Base-by-base conservation (phyloP, 163 green algal genomes). In the Scenedesmus sp. region DNA sequence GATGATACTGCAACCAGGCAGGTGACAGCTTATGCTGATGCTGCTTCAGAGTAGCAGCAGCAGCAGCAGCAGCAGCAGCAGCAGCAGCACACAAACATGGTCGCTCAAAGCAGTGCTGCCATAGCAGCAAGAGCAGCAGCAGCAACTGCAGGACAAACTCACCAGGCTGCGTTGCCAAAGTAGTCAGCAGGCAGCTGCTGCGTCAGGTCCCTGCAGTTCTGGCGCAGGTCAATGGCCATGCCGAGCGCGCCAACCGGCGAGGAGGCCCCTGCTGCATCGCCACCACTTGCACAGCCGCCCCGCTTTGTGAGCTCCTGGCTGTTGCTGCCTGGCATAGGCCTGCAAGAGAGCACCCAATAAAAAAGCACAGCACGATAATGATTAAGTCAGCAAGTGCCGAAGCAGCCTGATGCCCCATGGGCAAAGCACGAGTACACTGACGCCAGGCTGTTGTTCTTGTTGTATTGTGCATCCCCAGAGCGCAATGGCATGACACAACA, bases 101-200 rank as follows among this genome's bases (percentile, higher is more conserved):
- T n/a, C n/a, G n/a, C n/a, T n/a, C n/a, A n/a, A n/a, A n/a, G n/a
- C n/a, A n/a, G n/a, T n/a, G n/a, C n/a, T n/a, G n/a, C n/a, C 53
- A 65, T 26, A 24, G 53, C 53, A 65, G 53, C 53, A 65, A 65
- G 1, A 61, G 56, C 56, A 70, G 56, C 56, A 70, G 56, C 56
- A 70, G 56, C 61, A 76, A 30, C 30, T 40, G 26, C 30, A 76
- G 65, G 6, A 76, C 1, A 2, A 18, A 0, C 72, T 81, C 82
- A 87, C 85, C 85, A 89, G 7, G 85, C 85, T 12, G 85, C 85
- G 35, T 89, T 89, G 68, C 85, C 85, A 44, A 89, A 70, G 42
- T 83, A 83, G 65, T 68, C 44, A 15, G 85, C 42, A 22, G 85
- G 59, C 68, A 89, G 65, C 65, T 70, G 65, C 43, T 72, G 43